phyloP scores from a whole-genome alignment of 768 basidiomycete genomes.

The Boletus patriciae region DNA sequence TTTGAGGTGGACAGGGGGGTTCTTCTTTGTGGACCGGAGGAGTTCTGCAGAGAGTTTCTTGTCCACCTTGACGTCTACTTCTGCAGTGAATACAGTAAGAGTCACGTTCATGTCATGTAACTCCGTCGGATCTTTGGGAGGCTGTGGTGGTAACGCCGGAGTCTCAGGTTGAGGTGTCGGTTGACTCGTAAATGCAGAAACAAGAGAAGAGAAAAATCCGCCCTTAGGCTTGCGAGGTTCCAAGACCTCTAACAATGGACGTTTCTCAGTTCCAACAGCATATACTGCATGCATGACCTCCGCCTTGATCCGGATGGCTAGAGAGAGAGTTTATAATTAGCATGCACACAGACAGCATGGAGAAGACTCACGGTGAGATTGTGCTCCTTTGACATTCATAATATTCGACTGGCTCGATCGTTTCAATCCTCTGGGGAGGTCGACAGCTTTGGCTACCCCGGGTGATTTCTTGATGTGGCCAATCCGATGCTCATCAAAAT shows the following conservation, averaged over 20 bases:
- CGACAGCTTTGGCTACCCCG: slow-evolving; percentile 50
- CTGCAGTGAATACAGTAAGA: slow-evolving; percentile 36
- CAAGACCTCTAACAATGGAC: slow-evolving; percentile 37
- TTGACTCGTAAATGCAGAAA: slow-evolving; percentile 27
- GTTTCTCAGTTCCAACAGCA: slow-evolving; percentile 36
- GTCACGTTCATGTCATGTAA: slow-evolving; percentile 28
- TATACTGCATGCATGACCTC: slow-evolving; percentile 16
- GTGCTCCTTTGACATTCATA: slow-evolving; percentile 70
- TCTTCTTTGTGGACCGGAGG: slow-evolving; percentile 92
- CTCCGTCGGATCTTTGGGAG: slow-evolving; percentile 26
- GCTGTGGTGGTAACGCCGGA: slow-evolving; percentile 8
- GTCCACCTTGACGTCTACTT: slow-evolving; percentile 59
- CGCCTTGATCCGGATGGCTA: slow-evolving; percentile 41
- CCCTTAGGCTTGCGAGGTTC: slow-evolving; percentile 32
- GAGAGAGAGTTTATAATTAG: not conserved
- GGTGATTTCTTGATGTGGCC: slow-evolving; percentile 63
- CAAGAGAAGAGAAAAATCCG: slow-evolving; percentile 48
- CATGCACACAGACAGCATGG: not conserved
- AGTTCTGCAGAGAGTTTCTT: slow-evolving; percentile 72
- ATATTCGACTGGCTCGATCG: slow-evolving; percentile 53
- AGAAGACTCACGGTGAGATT: slow-evolving; percentile 53
- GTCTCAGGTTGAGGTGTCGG: slow-evolving; percentile 13
- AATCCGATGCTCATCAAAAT: slow-evolving; percentile 75
- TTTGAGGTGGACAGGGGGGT: slow-evolving; percentile 71
- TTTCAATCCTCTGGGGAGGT: slow-evolving; percentile 57